Base-by-base conservation (phyloP, 2,329 filamentous ascomycete species). In the Fusarium brevicatenulatum region DNA sequence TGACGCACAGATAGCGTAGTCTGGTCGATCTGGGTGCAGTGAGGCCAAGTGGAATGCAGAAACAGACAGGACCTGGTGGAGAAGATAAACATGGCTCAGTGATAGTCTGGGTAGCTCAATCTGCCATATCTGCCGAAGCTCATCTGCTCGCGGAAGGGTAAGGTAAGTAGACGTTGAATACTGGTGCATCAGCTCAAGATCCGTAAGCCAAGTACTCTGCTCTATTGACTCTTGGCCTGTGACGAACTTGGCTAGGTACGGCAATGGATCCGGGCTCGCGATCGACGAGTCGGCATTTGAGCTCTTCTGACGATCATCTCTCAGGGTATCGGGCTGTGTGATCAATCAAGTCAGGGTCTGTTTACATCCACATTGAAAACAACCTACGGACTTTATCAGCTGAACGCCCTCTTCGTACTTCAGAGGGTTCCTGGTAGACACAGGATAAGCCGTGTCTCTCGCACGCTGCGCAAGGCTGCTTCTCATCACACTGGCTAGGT, bases 401-500 rank as follows among this genome's bases (percentile, higher is more conserved):
- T 18, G 63, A 39, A 37, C 39, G 58, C 21, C 66, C 63, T 23
- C 63, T 47, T 30, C 60, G 57, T 40, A 34, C 34, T 36, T 66
- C 61, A 34, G 64, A 43, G 21, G 53, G 23, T 52, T 75, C 53
- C 55, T 59, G 34, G 28, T 80, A 78, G 63, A 80, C 80, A 68
- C 82, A 83, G 19, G 77, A 66, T 9, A 83, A 74, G 23, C 77
- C 76, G 65, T 83, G 82, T 53, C 81, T 78, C 25, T 78, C 68
- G 58, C 82, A 83, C 10, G 81, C 81, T 25, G 70, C 75, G 66
- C 82, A 83, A 8, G 82, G 82, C n/a, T 73, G 76, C 10, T 76
- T 77, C 70, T 83, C 82, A 57, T 83, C 81, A 67, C 82, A 83
- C 82, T 83, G 54, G 37, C 82, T 83, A 9, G 23, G 43, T 13